phyloP scores from a whole-genome alignment of 441 rosid genomes.

The Sinapis alba region DNA sequence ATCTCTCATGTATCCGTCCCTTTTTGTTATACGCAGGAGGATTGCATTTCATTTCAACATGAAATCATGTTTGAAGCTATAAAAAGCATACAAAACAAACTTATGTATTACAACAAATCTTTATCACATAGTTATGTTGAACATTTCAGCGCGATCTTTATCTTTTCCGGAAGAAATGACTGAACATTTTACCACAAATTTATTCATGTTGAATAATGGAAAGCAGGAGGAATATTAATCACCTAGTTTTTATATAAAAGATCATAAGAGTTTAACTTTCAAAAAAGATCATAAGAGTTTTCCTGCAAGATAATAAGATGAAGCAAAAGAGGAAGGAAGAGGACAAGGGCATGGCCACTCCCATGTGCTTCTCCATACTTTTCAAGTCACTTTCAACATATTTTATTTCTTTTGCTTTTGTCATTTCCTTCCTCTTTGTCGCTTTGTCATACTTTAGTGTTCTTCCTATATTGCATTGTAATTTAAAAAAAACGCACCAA shows the following conservation, averaged over 20 bases:
- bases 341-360: constrained; percentile 35
- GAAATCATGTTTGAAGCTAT: background rate
- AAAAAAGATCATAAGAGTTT: constrained; percentile 1
- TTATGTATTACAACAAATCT: background rate
- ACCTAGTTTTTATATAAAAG: background rate
- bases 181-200: background rate
- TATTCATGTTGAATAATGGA: background rate
- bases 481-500: background rate
- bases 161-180: background rate
- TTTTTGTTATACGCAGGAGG: background rate
- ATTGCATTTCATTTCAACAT: too few species aligned
- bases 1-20: background rate
- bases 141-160: background rate
- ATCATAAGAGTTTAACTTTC: constrained; percentile 9
- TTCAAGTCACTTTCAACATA: constrained; percentile 17
- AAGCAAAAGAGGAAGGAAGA: constrained; percentile 13
- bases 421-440: constrained; percentile 27
- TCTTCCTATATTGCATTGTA: constrained; percentile 2
- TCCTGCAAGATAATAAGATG: constrained; percentile 4
- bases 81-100: background rate
- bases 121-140: background rate
- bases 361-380: constrained; percentile 36
- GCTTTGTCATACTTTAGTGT: constrained; percentile 20
- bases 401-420: constrained; percentile 7
- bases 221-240: background rate